Base-by-base conservation (phyloP, 768 basidiomycete genomes). In the Pluteus cervinus region DNA sequence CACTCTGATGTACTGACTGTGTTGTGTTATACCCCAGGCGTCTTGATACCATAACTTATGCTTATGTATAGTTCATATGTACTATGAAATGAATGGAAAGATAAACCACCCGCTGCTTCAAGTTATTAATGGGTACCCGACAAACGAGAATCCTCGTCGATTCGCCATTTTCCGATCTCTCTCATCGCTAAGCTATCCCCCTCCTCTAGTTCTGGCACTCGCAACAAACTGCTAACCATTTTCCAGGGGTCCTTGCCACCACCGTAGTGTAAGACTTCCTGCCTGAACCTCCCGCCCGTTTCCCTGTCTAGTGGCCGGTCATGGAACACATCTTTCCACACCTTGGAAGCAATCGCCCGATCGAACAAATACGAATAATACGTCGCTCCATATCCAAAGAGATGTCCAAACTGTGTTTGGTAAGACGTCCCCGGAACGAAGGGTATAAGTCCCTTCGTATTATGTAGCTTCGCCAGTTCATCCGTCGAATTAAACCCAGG, bases 361-460 rank as follows among this genome's bases (percentile, higher is more conserved):
- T 98, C 96, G 47, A 99, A 93, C 9, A 97, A 71, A 54, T 99
- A 99, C 3, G 91, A 92, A 51, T 99, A 99, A 56, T 99, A 99
- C 0, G 91, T 96, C 10, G 94, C 92, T 4, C 94, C 93, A 49
- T 99, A 99, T 2, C 93, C 91, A 52, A 85, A 93, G 4, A 99
- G 64, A 55, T 99, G 96, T 0, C 88, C 86, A 47, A 99, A 99
- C 50, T 93, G 90, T 0, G 91, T 91, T 52, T 98, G 96, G 70
- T 91, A 92, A 0, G 88, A 83, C 0, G 93, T 97, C 0, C 85
- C 86, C 0, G 68, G 63, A 0, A 91, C 88, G 38, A 87, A 76
- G 0, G 90, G 89, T 16, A 96, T 81, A 29, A 94, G 65, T 1
- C 90, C 90, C 2, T 80, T 76, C 0, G 73, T 64, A 24, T 80